Evolutionary conservation across 345 rosid genomes (phyloP).

Genomic region (Camelina hispida): DNA sequence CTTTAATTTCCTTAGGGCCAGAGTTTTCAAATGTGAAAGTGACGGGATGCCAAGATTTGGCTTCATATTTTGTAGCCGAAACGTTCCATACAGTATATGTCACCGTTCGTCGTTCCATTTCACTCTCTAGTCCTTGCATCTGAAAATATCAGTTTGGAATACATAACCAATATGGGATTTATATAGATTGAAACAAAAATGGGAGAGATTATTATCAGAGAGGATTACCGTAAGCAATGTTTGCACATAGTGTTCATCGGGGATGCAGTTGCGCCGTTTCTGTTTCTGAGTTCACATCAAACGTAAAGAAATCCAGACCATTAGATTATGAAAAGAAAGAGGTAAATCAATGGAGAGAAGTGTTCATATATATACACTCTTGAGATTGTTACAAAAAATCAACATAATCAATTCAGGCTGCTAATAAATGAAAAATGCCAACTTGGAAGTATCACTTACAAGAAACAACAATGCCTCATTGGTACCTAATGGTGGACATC

Average conservation of each 20-base stretch:
- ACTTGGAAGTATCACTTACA: constrained; percentile 52
- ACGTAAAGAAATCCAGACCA: constrained; percentile 5
- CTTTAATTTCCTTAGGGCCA: constrained; percentile 56
- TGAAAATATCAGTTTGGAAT: constrained; percentile 29
- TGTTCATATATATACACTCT: not conserved
- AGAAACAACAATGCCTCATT: constrained; percentile 61
- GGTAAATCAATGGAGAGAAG: constrained; percentile 6
- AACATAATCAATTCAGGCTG: constrained; percentile 15
- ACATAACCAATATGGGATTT: not conserved
- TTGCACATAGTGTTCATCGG: constrained; percentile 84
- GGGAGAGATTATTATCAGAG: not conserved
- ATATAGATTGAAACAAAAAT: constrained; percentile 18
- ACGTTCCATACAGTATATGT: constrained; percentile 87
- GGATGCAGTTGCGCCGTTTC: constrained; percentile 77
- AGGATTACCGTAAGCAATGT: constrained; percentile 76
- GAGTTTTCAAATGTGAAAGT: constrained; percentile 69
- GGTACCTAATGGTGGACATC: constrained; percentile 68
- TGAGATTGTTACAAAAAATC: constrained; percentile 11
- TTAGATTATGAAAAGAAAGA: not conserved
- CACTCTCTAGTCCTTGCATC: constrained; percentile 81
- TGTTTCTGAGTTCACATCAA: constrained; percentile 49
- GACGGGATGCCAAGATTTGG: constrained; percentile 87
- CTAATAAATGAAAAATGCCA: constrained; percentile 21
- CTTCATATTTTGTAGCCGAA: constrained; percentile 62
- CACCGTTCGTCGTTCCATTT: constrained; percentile 82